These are phyloP conservation scores for Rauvolfia tetraphylla DNA, from an alignment of 257 asterid genomes.

Conservation along the genomic window DNA sequence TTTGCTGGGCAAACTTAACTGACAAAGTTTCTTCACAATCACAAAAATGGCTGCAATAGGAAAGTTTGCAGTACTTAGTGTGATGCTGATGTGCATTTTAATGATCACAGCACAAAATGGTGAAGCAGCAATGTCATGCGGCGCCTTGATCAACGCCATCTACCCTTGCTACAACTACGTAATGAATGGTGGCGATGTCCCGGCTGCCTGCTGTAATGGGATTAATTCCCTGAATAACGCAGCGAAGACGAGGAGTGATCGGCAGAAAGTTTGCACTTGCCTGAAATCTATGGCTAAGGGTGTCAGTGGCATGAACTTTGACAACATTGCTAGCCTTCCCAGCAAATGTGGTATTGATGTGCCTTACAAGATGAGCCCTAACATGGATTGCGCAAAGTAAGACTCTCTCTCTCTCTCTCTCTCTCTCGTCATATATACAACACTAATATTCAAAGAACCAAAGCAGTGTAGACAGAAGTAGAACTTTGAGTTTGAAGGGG, in stretches of 20 bases:
- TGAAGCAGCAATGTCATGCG: constrained; percentile 10
- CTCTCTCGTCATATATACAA: too few species aligned
- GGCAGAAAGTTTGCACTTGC: constrained; percentile 8
- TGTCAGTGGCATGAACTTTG: not conserved
- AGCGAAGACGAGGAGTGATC: constrained; percentile 2
- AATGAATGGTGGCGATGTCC: constrained; percentile 8
- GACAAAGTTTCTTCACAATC: not conserved
- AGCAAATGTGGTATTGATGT: constrained; percentile 9
- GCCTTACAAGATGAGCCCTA: constrained; percentile 4
- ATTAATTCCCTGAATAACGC: not conserved
- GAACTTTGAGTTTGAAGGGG: too few species aligned
- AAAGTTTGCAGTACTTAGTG: not conserved
- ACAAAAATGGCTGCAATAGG: not conserved
- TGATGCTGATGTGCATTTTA: not conserved
- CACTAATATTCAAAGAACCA: too few species aligned
- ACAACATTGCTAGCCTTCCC: constrained; percentile 10
- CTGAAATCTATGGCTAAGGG: not conserved
- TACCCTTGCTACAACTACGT: constrained; percentile 9
- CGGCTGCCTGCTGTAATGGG: constrained; percentile 1
- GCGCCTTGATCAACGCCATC: not conserved
- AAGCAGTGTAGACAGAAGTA: too few species aligned
- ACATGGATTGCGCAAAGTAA: constrained; percentile 10
- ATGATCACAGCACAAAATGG: not conserved
- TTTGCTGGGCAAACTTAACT: not conserved
- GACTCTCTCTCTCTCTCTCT: not conserved